Conservation (phyloP, 129 eudicot genomes). For the Arctium minus region DNA sequence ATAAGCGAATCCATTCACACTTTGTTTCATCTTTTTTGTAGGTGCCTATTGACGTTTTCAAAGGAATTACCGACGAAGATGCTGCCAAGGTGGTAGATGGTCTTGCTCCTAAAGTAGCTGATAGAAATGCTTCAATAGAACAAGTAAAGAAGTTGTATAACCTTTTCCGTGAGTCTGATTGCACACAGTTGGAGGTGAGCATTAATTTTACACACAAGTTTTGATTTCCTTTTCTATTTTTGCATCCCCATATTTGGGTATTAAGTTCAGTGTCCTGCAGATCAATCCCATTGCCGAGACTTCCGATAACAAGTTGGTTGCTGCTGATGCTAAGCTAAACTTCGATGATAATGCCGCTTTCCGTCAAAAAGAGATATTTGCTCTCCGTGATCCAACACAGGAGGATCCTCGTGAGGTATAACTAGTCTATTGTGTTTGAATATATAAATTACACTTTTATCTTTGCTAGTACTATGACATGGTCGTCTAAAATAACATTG, state of each 20-base stretch:
- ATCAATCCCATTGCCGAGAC: constrained; percentile 98
- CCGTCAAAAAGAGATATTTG: constrained; percentile 84
- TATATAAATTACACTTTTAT: not conserved
- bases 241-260: not conserved
- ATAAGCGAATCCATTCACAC: not conserved
- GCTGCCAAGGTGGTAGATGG: constrained; percentile 99
- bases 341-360: constrained; percentile 95
- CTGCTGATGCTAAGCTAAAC: constrained; percentile 96
- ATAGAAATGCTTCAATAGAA: constrained; percentile 71
- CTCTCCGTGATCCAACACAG: constrained; percentile 94
- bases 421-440: not conserved
- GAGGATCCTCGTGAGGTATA: constrained; percentile 99
- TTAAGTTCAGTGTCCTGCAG: constrained; percentile 33
- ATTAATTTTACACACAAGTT: not conserved
- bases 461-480: not conserved
- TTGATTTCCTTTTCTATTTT: not conserved
- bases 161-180: constrained; percentile 84
- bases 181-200: constrained; percentile 84
- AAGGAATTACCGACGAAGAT: constrained; percentile 96
- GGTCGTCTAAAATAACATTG: not conserved
- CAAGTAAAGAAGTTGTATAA: constrained; percentile 94
- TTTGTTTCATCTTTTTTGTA: constrained; percentile 12
- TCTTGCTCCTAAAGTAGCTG: constrained; percentile 84
- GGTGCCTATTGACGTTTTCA: constrained; percentile 96
- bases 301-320: constrained; percentile 79